Evolutionary conservation across 768 basidiomycete genomes (phyloP), one percentile per base, ranked within the genome.

Genomic region (Lepiota venenata): DNA sequence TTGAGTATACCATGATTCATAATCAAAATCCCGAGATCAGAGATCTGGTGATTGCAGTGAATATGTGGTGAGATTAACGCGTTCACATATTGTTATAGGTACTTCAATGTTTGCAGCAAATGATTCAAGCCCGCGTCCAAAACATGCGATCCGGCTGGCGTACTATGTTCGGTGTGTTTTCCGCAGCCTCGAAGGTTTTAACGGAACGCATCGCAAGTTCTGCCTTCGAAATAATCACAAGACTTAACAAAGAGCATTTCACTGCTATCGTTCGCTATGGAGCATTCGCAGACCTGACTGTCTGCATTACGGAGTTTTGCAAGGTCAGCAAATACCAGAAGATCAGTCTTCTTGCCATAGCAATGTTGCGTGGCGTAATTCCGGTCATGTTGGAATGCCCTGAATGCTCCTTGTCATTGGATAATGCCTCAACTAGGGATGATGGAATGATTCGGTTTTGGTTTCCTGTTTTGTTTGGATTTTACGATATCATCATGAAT

Each of bases 401-500:
- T 0, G 93, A 95, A 52, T 81, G 79, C 56, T 68, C 73, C 4
- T 61, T 78, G 54, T 48, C 53, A 7, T 32, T 36, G 38, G 37
- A 20, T 21, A 38, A 10, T 14, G 16, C 12, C 16, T 49, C 63
- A 5, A 41, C 39, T 16, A 76, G 75, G 61, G 88, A 91, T 56
- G 96, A 97, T 57, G 84, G 82, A 25, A 95, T 94, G 91, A 88
- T 98, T 71, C 88, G 86, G 61, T 98, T 87, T 69, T 99, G 97
- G 97, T 94, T 91, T 75, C 97, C 97, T 0, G 85, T 93, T 1
- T 76, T 98, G 36, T 96, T 98, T 65, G 89, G 91, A n/a, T 98
- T 98, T 74, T 98, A 95, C 70, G 97, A 98, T 68, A 96, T 99
- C 51, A 96, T 99, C 66, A 98, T 99, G 96, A 98, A 97, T 58